Evolutionary conservation across 1,284 basidiomycete genomes (phyloP).

Genomic region (Cryptococcus sp.): DNA sequence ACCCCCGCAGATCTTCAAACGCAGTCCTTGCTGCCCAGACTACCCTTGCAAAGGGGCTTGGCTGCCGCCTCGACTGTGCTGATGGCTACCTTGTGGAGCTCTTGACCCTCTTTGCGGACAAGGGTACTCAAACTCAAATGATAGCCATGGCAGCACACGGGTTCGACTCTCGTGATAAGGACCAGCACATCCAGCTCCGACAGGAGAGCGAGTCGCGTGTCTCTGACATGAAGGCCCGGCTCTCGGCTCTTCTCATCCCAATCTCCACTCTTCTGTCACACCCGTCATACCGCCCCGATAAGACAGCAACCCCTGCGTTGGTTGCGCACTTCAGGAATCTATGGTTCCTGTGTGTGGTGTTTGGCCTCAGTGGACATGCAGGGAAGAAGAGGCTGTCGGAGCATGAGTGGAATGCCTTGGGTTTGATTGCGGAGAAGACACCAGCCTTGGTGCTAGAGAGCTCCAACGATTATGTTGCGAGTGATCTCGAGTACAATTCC

Average conservation of each 20-base stretch:
- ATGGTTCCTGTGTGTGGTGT: constrained; percentile 81
- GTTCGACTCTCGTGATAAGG: constrained; percentile 29
- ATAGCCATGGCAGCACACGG: constrained; percentile 52
- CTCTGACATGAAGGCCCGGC: constrained; percentile 71
- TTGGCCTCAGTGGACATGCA: constrained; percentile 68
- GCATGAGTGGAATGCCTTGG: constrained; percentile 68
- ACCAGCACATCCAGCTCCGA: constrained; percentile 29
- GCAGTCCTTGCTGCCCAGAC: constrained; percentile 88
- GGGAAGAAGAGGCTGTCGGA: constrained; percentile 39
- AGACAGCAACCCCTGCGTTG: constrained; percentile 60
- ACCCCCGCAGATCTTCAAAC: constrained; percentile 78
- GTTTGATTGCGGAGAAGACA: constrained; percentile 80
- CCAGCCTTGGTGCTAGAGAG: constrained; percentile 80
- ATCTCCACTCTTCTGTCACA: constrained; percentile 86
- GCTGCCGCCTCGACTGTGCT: constrained; percentile 66
- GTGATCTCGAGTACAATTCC: constrained; percentile 90
- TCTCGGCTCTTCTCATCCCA: constrained; percentile 80
- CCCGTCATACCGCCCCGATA: constrained; percentile 64
- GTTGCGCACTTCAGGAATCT: constrained; percentile 84
- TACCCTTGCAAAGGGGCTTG: constrained; percentile 71
- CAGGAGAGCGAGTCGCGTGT: constrained; percentile 33
- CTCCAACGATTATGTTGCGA: constrained; percentile 77
- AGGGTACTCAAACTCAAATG: constrained; percentile 87
- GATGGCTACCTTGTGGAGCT: constrained; percentile 80
- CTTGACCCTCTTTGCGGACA: constrained; percentile 81